Evolutionary conservation across 371 early-diverging fungal species (phyloP).

Genomic region (Quaeritorhiza haematococci): DNA sequence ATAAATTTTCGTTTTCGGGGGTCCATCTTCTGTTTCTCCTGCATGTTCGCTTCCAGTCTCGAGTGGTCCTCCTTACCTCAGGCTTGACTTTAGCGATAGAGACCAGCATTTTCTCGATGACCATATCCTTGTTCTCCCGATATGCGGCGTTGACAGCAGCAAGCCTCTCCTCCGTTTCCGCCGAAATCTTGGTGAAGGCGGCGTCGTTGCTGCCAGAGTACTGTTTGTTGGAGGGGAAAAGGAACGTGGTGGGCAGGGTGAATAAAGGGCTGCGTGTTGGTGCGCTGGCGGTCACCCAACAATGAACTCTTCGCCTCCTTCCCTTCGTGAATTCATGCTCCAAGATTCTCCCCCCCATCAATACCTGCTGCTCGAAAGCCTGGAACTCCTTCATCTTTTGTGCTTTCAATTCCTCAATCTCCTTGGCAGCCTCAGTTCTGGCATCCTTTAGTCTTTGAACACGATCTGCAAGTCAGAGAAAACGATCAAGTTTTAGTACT

Average conservation of each 20-base stretch:
- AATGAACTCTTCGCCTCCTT: too few species aligned
- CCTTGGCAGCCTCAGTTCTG: slow-evolving; percentile 86
- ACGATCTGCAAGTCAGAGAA: slow-evolving; percentile 60
- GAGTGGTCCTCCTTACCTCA: too few species aligned
- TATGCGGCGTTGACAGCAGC: slow-evolving; percentile 59
- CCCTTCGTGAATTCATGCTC: too few species aligned
- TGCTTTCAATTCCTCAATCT: slow-evolving; percentile 80
- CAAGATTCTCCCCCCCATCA: background rate
- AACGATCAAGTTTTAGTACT: slow-evolving; percentile 7
- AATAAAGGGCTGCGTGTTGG: background rate
- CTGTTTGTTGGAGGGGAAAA: slow-evolving; percentile 35
- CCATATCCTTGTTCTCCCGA: slow-evolving; percentile 63
- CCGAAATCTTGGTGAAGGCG: slow-evolving; percentile 59
- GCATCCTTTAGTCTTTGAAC: slow-evolving; percentile 91
- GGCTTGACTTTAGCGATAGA: slow-evolving; percentile 70
- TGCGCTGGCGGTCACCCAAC: background rate
- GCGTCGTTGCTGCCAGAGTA: slow-evolving; percentile 72
- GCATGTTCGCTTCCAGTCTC: too few species aligned
- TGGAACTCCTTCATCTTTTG: slow-evolving; percentile 79
- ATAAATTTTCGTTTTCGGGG: too few species aligned
- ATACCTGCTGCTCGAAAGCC: slow-evolving; percentile 74
- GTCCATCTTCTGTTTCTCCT: too few species aligned
- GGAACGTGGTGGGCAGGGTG: background rate
- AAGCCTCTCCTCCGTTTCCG: slow-evolving; percentile 76
- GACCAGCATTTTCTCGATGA: slow-evolving; percentile 67